Evolutionary conservation across 768 basidiomycete genomes (phyloP).

Genomic region (Sistotremastrum niveocremeum): DNA sequence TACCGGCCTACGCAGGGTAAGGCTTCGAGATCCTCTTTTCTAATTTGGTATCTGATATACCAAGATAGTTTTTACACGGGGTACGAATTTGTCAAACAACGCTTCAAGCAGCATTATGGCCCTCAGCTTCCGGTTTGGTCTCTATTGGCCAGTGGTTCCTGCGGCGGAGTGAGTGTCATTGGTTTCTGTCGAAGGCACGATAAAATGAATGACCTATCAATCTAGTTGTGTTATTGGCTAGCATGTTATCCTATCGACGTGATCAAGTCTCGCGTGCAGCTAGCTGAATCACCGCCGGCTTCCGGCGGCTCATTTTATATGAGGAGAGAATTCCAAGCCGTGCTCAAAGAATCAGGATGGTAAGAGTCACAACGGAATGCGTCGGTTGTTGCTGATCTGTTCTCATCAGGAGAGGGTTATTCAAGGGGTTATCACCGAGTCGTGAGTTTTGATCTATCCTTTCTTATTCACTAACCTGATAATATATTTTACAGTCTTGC

Average conservation of each 20-base stretch:
- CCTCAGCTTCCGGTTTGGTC: conserved; percentile 72
- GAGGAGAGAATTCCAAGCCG: conserved; percentile 44
- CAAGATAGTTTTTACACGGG: conserved; percentile 27
- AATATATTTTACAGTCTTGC: conserved; percentile 30
- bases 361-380: conserved; percentile 23
- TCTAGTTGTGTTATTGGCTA: conserved; percentile 82
- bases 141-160: conserved; percentile 67
- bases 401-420: conserved; percentile 41
- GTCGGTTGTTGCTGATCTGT: neutral
- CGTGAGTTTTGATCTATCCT: conserved; percentile 29
- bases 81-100: conserved; percentile 82
- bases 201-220: neutral
- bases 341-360: conserved; percentile 63
- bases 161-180: conserved; percentile 51
- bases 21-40: conserved; percentile 13
- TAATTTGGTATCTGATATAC: neutral
- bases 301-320: conserved; percentile 73
- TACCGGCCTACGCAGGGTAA: conserved; percentile 90
- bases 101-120: conserved; percentile 52
- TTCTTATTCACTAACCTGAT: neutral
- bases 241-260: conserved; percentile 87
- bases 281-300: conserved; percentile 57
- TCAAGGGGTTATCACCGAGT: conserved; percentile 65
- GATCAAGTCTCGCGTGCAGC: conserved; percentile 81
- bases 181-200: neutral